These are phyloP conservation scores for Pseudopyricularia cyperi DNA, from an alignment of 2,329 filamentous ascomycete genomes.

Conservation along the genomic window DNA sequence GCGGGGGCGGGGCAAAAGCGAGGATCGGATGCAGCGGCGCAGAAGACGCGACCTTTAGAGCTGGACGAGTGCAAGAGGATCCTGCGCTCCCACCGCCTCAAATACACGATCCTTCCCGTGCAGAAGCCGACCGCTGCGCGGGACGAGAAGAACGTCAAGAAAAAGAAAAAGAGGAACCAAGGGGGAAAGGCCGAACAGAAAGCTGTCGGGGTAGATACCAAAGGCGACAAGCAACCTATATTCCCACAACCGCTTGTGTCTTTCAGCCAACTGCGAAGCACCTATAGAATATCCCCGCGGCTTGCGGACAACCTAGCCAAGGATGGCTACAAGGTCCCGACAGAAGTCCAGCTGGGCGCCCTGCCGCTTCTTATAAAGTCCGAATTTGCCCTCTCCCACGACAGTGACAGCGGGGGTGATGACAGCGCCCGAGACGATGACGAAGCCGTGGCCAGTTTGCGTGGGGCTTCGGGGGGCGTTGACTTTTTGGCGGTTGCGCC, in stretches of 20 bases:
- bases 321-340: conserved; percentile 81
- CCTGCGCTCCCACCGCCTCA: conserved; percentile 69
- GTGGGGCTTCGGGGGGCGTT: conserved; percentile 24
- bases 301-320: conserved; percentile 66
- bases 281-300: conserved; percentile 60
- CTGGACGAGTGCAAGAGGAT: conserved; percentile 62
- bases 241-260: conserved; percentile 69
- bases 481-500: conserved; percentile 84
- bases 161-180: conserved; percentile 27
- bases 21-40: conserved; percentile 17
- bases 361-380: conserved; percentile 63
- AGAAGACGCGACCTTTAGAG: conserved; percentile 30
- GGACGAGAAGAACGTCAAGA: conserved; percentile 33
- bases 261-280: conserved; percentile 58
- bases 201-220: conserved; percentile 24
- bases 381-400: conserved; percentile 30
- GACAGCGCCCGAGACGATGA: background rate
- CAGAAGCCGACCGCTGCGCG: conserved; percentile 31
- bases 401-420: conserved; percentile 9
- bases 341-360: conserved; percentile 83
- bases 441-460: background rate
- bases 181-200: conserved; percentile 26
- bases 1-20: conserved; percentile 12
- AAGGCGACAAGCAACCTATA: conserved; percentile 45
- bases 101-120: conserved; percentile 60